Evolutionary conservation across 441 rosid species (phyloP).

Genomic region (Hypseocharis bilobata): DNA sequence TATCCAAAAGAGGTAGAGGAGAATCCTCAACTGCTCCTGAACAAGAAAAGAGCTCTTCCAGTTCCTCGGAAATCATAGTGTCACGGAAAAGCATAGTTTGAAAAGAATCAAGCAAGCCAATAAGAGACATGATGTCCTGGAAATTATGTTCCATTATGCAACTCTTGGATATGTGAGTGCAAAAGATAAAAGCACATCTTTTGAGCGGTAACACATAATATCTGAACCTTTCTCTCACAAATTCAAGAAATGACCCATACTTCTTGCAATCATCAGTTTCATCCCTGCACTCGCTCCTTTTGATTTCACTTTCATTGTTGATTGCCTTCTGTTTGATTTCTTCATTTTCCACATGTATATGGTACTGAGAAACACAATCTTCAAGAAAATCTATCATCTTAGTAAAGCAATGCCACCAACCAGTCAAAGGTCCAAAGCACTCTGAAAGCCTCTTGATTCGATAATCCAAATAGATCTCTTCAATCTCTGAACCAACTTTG

Average conservation of each 20-base stretch:
- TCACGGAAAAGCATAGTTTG: slow-evolving; percentile 14
- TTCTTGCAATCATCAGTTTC: slow-evolving; percentile 4
- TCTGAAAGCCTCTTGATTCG: slow-evolving; percentile 27
- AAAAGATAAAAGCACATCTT: slow-evolving; percentile 22
- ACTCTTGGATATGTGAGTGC: slow-evolving; percentile 26
- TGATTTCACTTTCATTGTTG: slow-evolving; percentile 5
- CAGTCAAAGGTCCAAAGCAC: slow-evolving; percentile 25
- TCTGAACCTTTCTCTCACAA: slow-evolving; percentile 23
- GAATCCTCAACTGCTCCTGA: neutral
- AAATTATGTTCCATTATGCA: slow-evolving; percentile 16
- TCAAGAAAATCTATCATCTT: slow-evolving; percentile 29
- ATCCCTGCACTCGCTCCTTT: slow-evolving; percentile 1
- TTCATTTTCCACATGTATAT: slow-evolving; percentile 14
- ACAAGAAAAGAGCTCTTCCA: slow-evolving; percentile 24
- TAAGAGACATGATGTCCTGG: slow-evolving; percentile 14
- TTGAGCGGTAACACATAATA: slow-evolving; percentile 13
- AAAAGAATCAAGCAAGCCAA: slow-evolving; percentile 28
- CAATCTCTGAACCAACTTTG: slow-evolving; percentile 22
- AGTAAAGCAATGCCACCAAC: slow-evolving; percentile 26
- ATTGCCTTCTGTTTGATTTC: slow-evolving; percentile 1
- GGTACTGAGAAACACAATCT: slow-evolving; percentile 24
- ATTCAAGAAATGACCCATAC: slow-evolving; percentile 25
- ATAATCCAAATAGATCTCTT: slow-evolving; percentile 34
- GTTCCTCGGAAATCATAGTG: slow-evolving; percentile 20
- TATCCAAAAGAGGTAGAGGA: neutral